A percentile compares a stretch with the other conserved stretches of the same genome.
Conservation (phyloP, 2,329 filamentous ascomycete species). For the Botrytis squamosa region DNA sequence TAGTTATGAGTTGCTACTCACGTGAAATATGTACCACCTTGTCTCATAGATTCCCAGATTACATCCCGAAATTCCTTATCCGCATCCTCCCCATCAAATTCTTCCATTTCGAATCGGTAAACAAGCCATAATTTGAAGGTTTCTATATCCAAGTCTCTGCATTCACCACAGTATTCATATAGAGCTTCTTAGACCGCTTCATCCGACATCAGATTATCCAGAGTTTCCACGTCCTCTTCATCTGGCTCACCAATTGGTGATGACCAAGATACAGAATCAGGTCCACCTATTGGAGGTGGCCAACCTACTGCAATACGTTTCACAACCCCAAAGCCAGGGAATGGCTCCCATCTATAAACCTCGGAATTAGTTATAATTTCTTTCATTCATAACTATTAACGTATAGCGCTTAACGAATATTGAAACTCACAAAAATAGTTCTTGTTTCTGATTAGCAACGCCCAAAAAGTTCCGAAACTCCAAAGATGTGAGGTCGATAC, state of each 20-base stretch:
- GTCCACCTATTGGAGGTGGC: background rate
- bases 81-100: background rate
- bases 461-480: conserved; percentile 7
- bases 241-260: background rate
- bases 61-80: background rate
- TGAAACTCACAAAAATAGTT: conserved; percentile 8
- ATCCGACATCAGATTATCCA: conserved; percentile 12
- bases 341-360: background rate
- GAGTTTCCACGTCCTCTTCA: background rate
- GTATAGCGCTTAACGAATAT: background rate
- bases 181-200: background rate
- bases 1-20: background rate
- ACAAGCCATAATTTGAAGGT: conserved; percentile 1
- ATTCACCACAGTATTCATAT: background rate
- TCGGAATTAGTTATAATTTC: background rate
- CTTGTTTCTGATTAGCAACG: background rate
- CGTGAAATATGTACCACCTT: conserved; percentile 7
- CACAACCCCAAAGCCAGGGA: background rate
- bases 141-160: conserved; percentile 10
- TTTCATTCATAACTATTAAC: too few relatives aligned
- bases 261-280: background rate
- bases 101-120: background rate
- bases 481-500: background rate
- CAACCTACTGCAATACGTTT: conserved; percentile 4
- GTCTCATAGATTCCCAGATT: background rate